Percentiles rank a stretch among this genome's conserved stretches.
Evolutionary conservation across 768 basidiomycete genomes (phyloP).

Genomic region (Rhodotorula kratochvilovae): DNA sequence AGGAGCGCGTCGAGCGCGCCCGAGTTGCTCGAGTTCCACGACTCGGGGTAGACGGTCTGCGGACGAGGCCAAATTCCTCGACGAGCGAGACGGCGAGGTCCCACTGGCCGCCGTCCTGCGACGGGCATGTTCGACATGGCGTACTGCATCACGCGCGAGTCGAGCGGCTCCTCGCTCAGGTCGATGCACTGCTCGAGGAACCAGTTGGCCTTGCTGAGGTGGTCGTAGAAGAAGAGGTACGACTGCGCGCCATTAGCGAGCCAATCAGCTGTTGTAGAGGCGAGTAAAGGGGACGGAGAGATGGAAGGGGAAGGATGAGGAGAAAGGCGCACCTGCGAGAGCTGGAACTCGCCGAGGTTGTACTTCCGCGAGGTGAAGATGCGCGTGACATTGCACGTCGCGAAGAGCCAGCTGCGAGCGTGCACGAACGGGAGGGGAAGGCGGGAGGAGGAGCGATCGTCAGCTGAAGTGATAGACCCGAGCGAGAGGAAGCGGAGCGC

Average conservation of each 20-base stretch:
- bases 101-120: conserved; percentile 60
- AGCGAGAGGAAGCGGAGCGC: neutral
- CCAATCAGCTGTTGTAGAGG: neutral
- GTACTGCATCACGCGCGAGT: conserved; percentile 56
- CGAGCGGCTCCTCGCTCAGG: conserved; percentile 64
- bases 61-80: conserved; percentile 49
- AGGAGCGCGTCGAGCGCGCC: conserved; percentile 69
- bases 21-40: conserved; percentile 71
- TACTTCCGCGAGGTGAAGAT: conserved; percentile 51
- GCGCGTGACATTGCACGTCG: conserved; percentile 7
- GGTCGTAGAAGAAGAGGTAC: conserved; percentile 90
- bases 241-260: conserved; percentile 37
- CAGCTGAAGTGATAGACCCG: no score
- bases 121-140: conserved; percentile 66
- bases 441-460: no score
- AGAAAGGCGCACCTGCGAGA: conserved; percentile 62
- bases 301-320: neutral
- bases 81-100: conserved; percentile 52
- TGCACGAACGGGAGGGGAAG: no score
- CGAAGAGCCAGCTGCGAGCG: conserved; percentile 24
- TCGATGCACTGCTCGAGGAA: conserved; percentile 83
- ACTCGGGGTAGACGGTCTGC: conserved; percentile 52
- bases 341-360: conserved; percentile 78
- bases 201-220: conserved; percentile 59
- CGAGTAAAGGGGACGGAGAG: no score